Evolutionary conservation across 345 rosid species (phyloP), one percentile per base, ranked within the genome.

Genomic region (Murraya koenigii): DNA sequence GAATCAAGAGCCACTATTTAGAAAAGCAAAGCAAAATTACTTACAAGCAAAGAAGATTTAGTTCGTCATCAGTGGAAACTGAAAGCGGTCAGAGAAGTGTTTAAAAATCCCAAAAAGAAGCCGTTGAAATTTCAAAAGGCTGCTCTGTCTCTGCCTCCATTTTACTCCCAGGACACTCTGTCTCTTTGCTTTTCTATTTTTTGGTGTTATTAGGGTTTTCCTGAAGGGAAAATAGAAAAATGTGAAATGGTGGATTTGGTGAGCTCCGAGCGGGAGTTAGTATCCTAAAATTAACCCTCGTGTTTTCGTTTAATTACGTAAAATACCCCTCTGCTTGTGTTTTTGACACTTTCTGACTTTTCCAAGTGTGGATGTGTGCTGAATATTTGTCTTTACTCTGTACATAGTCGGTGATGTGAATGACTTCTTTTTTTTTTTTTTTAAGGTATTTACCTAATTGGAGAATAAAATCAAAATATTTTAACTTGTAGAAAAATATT

Each of bases 191-290:
- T 56, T 56, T 14, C 60, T 13, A 8, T 4, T 72, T 32, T 52
- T 58, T 8, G 15, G 47, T 47, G 71, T 69, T 54, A 47, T 80
- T 77, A 80, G 85, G 85, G 83, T 55, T 83, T 72, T 54, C 64
- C 38, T 2, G 38, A 17, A 8, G 28, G 1, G 52, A 10, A 8
- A n/a, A 2, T 20, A 23, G 47, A 61, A 72, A 49, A 64, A 70
- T 33, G 4, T 6, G 33, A 14, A 17, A 70, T 38, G 0, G 49
- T 15, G 39, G 55, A 44, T 23, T 26, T 10, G 25, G 5, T 25
- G 64, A 22, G 20, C 26, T 33, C n/a, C 15, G 69, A 33, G 69
- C 69, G 44, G 69, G 69, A 65, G 69, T 35, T 3, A 8, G 44
- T 9, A 1, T 8, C 10, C 20, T 3, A 8, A 33, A 20, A 9